These are phyloP conservation scores for Ophiostoma ulmi DNA, from an alignment of 2,329 filamentous ascomycete genomes.

Conservation along the genomic window DNA sequence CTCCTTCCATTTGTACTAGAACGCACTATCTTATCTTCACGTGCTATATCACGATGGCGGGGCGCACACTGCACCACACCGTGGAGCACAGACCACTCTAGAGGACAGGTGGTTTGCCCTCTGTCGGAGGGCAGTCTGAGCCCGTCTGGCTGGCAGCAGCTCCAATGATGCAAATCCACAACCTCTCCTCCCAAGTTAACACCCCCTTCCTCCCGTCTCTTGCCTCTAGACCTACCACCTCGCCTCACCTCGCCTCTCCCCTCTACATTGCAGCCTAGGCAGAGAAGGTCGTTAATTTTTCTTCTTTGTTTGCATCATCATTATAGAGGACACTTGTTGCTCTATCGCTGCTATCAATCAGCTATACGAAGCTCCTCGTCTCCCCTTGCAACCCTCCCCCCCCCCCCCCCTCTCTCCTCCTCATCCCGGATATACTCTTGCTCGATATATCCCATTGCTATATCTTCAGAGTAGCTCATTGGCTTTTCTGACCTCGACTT, in stretches of 20 bases:
- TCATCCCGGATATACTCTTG: neutral
- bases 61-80: slow-evolving; percentile 2
- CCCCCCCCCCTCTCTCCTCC: neutral
- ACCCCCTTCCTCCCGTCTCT: slow-evolving; percentile 5
- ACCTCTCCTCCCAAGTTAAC: slow-evolving; percentile 5
- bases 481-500: neutral
- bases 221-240: slow-evolving; percentile 12
- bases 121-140: neutral
- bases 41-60: slow-evolving; percentile 11
- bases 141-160: slow-evolving; percentile 6
- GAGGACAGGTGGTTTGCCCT: slow-evolving; percentile 26
- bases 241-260: slow-evolving; percentile 3
- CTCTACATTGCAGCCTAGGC: neutral
- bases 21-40: slow-evolving; percentile 1
- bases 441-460: neutral
- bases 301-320: neutral
- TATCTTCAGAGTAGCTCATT: neutral
- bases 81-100: slow-evolving; percentile 23
- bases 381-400: neutral
- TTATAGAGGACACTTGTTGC: slow-evolving; percentile 1
- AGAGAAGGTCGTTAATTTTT: neutral
- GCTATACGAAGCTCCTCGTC: neutral
- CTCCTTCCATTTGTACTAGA: neutral
- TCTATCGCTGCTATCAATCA: neutral
- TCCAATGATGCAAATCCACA: slow-evolving; percentile 25